Percentiles rank a stretch among this genome's conserved stretches.
These are phyloP conservation scores for Delonix regia DNA, from an alignment of 306 rosid species.

Conservation along the genomic window DNA sequence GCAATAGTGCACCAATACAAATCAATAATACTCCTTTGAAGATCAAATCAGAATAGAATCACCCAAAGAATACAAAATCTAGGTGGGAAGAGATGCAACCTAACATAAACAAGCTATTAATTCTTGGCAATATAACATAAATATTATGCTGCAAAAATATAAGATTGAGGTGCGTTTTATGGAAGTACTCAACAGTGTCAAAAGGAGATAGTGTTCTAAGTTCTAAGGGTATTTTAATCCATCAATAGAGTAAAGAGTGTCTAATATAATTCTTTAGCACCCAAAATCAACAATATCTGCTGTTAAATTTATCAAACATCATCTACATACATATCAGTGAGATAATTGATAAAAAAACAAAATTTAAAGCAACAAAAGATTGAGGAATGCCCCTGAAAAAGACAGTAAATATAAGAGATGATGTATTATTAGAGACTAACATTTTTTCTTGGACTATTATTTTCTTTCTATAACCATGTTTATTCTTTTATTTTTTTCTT, in stretches of 20 bases:
- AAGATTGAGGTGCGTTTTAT: conserved; percentile 3
- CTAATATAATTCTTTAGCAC: background rate
- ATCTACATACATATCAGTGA: background rate
- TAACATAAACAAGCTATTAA: background rate
- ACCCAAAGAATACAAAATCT: background rate
- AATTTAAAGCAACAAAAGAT: conserved; percentile 1
- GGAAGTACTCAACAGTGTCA: background rate
- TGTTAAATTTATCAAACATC: conserved; percentile 19
- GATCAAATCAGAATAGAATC: conserved; percentile 19
- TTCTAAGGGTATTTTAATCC: conserved; percentile 8
- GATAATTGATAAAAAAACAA: conserved; percentile 1
- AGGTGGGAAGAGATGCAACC: conserved; percentile 21
- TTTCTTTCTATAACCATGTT: conserved; percentile 1
- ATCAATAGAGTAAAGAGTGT: background rate
- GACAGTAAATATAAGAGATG: conserved; percentile 6
- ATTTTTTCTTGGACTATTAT: background rate
- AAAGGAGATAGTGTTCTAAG: background rate
- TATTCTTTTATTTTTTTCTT: background rate
- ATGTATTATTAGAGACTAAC: background rate
- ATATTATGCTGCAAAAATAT: conserved; percentile 21
- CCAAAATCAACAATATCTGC: conserved; percentile 2
- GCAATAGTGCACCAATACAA: conserved; percentile 44
- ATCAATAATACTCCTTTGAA: conserved; percentile 9
- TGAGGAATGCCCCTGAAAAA: background rate
- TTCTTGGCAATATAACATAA: background rate